phyloP scores from a whole-genome alignment of 805 yeast genomes.

The Zygosaccharomyces bisporus region DNA sequence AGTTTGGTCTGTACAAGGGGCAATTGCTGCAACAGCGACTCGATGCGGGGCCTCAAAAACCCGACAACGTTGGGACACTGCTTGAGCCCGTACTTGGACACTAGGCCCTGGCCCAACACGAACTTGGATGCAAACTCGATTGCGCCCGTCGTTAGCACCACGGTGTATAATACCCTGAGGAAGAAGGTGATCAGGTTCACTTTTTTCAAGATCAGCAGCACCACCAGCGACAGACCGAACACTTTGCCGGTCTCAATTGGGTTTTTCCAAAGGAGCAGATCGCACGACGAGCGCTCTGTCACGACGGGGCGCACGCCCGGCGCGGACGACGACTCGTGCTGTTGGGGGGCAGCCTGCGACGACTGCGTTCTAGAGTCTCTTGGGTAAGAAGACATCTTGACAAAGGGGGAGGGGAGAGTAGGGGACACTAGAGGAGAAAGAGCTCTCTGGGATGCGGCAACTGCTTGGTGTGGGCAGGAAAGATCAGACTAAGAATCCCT shows the following conservation, averaged over 20 bases:
- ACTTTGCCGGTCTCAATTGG: conserved; percentile 72
- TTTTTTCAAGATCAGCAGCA: conserved; percentile 55
- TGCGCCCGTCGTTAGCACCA: conserved; percentile 59
- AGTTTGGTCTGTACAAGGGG: conserved; percentile 50
- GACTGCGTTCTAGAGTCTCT: conserved; percentile 4
- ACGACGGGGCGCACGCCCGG: conserved; percentile 1
- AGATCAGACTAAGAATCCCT: neutral
- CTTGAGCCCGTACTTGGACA: conserved; percentile 66
- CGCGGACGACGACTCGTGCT: neutral
- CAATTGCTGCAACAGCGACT: conserved; percentile 34
- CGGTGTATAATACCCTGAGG: conserved; percentile 57
- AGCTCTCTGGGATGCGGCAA: neutral
- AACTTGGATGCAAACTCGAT: conserved; percentile 75
- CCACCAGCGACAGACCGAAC: conserved; percentile 57
- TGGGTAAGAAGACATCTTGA: conserved; percentile 3
- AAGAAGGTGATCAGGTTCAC: conserved; percentile 60
- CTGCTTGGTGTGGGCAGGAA: neutral
- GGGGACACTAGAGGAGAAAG: no score
- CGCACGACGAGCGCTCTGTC: conserved; percentile 11
- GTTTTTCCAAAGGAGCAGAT: conserved; percentile 35
- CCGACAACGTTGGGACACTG: conserved; percentile 36
- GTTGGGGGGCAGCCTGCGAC: conserved; percentile 1
- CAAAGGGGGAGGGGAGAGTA: no score
- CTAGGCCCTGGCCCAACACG: conserved; percentile 72
- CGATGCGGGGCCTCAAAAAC: conserved; percentile 32